Percentiles rank a stretch among this genome's conserved stretches.
Evolutionary conservation across 441 rosid species (phyloP).

Genomic region (Mallotus japonicus): DNA sequence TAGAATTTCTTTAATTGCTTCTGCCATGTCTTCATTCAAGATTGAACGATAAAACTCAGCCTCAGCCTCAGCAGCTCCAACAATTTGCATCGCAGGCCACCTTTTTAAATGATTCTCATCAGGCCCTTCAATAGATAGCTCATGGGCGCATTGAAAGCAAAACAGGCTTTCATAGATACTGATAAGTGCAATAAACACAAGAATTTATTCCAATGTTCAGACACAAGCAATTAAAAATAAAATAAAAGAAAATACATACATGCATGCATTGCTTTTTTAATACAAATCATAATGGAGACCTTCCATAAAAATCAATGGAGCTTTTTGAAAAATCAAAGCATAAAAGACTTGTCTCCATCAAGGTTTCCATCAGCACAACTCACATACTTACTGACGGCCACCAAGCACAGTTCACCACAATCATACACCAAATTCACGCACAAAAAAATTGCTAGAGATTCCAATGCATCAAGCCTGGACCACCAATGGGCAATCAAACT

Average conservation of each 20-base stretch:
- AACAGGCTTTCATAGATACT: conserved; percentile 42
- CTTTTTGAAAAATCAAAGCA: conserved; percentile 34
- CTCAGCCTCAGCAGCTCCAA: conserved; percentile 1
- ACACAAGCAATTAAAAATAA: conserved; percentile 30
- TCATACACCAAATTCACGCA: conserved; percentile 42
- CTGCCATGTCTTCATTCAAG: neutral
- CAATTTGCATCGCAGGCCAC: conserved; percentile 25
- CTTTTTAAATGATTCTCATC: conserved; percentile 34
- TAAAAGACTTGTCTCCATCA: conserved; percentile 46
- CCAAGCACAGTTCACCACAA: conserved; percentile 46
- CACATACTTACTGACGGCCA: conserved; percentile 49
- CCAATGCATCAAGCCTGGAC: conserved; percentile 38
- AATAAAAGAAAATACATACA: conserved; percentile 22
- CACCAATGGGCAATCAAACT: conserved; percentile 28
- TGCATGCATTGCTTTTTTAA: neutral
- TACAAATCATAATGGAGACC: conserved; percentile 23
- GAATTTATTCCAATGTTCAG: conserved; percentile 57
- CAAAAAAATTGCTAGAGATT: conserved; percentile 41
- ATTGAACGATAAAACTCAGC: conserved; percentile 7
- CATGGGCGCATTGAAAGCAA: conserved; percentile 41
- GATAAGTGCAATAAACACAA: conserved; percentile 48
- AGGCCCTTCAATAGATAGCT: conserved; percentile 21
- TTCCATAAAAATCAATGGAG: conserved; percentile 37
- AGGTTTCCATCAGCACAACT: conserved; percentile 49
- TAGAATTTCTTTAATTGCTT: conserved; percentile 10